Evolutionary conservation across 345 rosid genomes (phyloP), one percentile per base, ranked within the genome.

Genomic region (Noccaea bulbosa): DNA sequence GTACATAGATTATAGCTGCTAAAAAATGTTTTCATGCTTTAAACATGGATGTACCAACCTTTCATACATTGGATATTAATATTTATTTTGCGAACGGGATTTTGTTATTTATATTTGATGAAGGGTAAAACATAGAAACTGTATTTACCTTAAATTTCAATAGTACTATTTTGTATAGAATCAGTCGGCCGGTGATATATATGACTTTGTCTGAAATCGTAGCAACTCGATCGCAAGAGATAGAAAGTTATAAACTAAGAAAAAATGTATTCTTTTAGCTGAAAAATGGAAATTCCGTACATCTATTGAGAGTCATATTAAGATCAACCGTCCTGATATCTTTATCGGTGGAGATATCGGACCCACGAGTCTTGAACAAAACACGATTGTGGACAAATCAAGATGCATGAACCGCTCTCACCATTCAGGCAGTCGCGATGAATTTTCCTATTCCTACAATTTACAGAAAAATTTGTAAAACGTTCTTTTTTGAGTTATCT

Each of bases 361-460:
- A 60, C 57, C 67, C 62, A 60, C 41, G 22, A 61, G 54, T 45
- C 35, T 30, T 70, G 60, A 48, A 56, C 16, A 24, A 46, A 61
- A 30, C 30, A 32, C 52, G 50, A 70, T 9, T 51, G 27, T 24
- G 39, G 61, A 73, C 73, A 66, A 51, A 53, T 50, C 52, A 72
- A 73, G 76, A 48, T 73, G 59, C 81, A 80, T 77, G 78, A 65
- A 80, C 73, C 73, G 32, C 66, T 60, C 62, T 69, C 62, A 47
- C 76, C 24, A 10, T 24, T 38, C 40, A 52, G 38, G 55, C 46
- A 61, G 22, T 51, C 60, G 41, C 76, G 43, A 37, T 37, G 57
- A 72, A 47, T 16, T 56, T 54, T 46, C 64, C 37, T 69, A 35
- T 52, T 63, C 54, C 37, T 49, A 16, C 44, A 20, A 47, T 47